A percentile compares a stretch with the other conserved stretches of the same genome.
phyloP scores from a whole-genome alignment of 2,329 filamentous ascomycete genomes.

The Talaromyces sp. region DNA sequence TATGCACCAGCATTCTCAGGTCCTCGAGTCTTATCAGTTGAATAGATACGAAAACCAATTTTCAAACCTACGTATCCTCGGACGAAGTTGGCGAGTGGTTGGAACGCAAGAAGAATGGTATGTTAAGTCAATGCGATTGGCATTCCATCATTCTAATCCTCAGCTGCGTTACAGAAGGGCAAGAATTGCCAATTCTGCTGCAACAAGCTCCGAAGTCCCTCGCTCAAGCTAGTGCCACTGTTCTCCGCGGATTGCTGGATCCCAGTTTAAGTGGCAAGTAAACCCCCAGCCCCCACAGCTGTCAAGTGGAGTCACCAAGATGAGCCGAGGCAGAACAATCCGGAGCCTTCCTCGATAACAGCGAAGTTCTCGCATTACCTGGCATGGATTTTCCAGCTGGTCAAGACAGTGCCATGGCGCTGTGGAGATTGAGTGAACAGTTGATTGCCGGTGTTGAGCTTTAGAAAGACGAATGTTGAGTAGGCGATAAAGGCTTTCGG shows the following conservation, averaged over 20 bases:
- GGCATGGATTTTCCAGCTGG: constrained; percentile 31
- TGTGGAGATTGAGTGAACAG: constrained; percentile 37
- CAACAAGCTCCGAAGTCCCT: constrained; percentile 29
- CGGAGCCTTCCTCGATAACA: constrained; percentile 30
- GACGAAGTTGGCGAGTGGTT: constrained; percentile 28
- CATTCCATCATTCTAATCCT: background rate
- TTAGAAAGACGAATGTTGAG: background rate
- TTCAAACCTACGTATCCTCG: constrained; percentile 23
- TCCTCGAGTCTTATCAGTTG: background rate
- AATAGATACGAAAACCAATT: constrained; percentile 26
- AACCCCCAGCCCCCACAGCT: background rate
- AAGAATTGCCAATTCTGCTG: constrained; percentile 26
- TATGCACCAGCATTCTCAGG: background rate
- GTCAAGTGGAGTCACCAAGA: background rate
- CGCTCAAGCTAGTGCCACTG: constrained; percentile 23
- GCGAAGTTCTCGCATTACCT: constrained; percentile 21
- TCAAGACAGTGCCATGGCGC: constrained; percentile 27
- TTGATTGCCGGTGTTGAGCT: constrained; percentile 20
- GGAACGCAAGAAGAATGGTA: constrained; percentile 27
- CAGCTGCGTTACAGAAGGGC: background rate
- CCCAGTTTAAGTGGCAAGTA: constrained; percentile 25
- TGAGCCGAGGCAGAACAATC: constrained; percentile 18
- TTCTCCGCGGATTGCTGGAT: constrained; percentile 29
- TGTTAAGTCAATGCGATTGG: background rate
- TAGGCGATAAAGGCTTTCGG: too few relatives aligned